Evolutionary conservation across 2,329 filamentous ascomycete genomes (phyloP), one percentile per base, ranked within the genome.

Genomic region (Chrysosporium queenslandicum): DNA sequence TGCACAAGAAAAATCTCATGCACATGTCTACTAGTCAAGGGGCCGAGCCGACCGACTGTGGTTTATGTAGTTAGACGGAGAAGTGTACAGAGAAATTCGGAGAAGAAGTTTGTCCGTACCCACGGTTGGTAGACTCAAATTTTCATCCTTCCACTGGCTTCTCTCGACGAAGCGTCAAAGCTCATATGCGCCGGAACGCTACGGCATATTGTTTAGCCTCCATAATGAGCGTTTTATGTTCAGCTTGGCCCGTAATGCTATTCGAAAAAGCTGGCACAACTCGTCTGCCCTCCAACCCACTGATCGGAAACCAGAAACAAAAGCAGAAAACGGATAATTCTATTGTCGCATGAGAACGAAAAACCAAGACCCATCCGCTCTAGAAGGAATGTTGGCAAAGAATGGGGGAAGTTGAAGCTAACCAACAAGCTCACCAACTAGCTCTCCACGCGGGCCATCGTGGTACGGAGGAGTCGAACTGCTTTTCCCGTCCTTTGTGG

Each of bases 391-490:
- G 43, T 14, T 18, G 27, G 14, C n/a, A 27, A 39, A 47, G 32
- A 18, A 37, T 34, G 45, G 45, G 45, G 27, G 42, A 3, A 30
- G n/a, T 5, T n/a, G 11, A 11, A n/a, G 11, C 25, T n/a, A n/a
- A n/a, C n/a, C n/a, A n/a, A n/a, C n/a, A n/a, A n/a, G n/a, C n/a
- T n/a, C n/a, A n/a, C n/a, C n/a, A n/a, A n/a, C n/a, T 45, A 47
- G 45, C 18, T 47, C 32, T 37, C 45, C 30, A 47, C 45, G 45
- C 45, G 32, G 45, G 14, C 12, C 45, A 20, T 37, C 27, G 45
- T 37, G 9, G 32, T 16, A 47, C 30, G 16, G 45, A 34, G 45
- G 45, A 47, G 23, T 47, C 45, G 45, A 47, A 23, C 45, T 36
- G 45, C 16, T n/a, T 23, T 47, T 20, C 11, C 32, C 30, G 14